Evolutionary conservation across 441 rosid species (phyloP).

Genomic region (Mallotus repandus): DNA sequence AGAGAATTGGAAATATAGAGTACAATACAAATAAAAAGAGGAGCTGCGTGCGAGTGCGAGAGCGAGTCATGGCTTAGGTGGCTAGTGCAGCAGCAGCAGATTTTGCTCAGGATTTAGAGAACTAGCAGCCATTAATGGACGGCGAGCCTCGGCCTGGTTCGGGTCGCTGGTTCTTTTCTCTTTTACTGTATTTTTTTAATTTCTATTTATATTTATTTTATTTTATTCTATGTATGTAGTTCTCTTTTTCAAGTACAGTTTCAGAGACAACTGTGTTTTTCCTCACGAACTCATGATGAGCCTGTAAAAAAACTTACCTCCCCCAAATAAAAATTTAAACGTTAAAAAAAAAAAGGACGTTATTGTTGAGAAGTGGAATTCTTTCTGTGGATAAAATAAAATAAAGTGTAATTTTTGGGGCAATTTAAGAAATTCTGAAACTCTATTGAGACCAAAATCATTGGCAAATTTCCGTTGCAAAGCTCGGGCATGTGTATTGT

Average conservation of each 20-base stretch:
- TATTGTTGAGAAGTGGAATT: neutral
- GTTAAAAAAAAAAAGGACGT: neutral
- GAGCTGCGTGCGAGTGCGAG: neutral
- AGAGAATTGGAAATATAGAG: neutral
- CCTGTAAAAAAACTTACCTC: neutral
- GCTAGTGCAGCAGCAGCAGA: neutral
- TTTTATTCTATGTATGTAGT: neutral
- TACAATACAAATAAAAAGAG: neutral
- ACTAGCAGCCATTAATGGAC: slow-evolving; percentile 1
- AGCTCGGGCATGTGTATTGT: too few species aligned
- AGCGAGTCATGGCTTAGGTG: too few species aligned
- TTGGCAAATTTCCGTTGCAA: too few species aligned
- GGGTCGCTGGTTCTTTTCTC: too few species aligned
- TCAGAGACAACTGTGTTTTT: slow-evolving; percentile 14
- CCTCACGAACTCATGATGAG: neutral
- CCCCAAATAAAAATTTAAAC: neutral
- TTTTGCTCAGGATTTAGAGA: neutral
- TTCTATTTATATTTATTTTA: neutral
- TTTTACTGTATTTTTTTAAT: too few species aligned
- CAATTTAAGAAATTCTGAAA: neutral
- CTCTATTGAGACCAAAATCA: neutral
- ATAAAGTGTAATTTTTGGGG: neutral
- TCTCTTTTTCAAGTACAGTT: neutral
- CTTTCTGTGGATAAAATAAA: neutral
- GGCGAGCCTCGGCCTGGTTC: neutral